Evolutionary conservation across 495 filamentous ascomycete species (phyloP).

Genomic region (Hypoxylon rickii): DNA sequence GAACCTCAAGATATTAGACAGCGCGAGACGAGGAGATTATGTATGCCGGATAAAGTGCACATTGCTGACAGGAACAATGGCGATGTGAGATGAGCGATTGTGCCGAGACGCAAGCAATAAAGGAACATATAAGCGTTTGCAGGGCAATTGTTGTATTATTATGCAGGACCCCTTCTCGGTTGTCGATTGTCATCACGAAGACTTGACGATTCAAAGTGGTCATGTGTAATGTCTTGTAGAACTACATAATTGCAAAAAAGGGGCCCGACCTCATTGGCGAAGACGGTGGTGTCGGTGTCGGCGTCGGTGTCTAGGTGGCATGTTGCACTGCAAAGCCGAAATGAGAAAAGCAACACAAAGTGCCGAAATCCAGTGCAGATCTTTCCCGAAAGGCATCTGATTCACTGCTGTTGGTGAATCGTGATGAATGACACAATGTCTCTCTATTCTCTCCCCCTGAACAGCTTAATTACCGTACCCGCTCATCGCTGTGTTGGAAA

Average conservation of each 20-base stretch:
- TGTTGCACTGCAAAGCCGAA: slow-evolving; percentile 38
- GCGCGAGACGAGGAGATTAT: slow-evolving; percentile 19
- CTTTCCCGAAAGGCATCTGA: slow-evolving; percentile 21
- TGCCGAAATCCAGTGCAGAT: slow-evolving; percentile 38
- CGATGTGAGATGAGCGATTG: slow-evolving; percentile 12
- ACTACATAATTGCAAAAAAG: slow-evolving; percentile 22
- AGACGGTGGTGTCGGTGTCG: slow-evolving; percentile 18
- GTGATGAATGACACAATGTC: slow-evolving; percentile 15
- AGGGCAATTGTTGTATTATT: slow-evolving; percentile 16
- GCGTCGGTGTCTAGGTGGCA: slow-evolving; percentile 34
- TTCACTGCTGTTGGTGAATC: slow-evolving; percentile 30
- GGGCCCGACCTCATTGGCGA: slow-evolving; percentile 23
- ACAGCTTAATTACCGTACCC: slow-evolving; percentile 4
- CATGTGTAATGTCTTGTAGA: slow-evolving; percentile 32
- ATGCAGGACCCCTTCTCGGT: slow-evolving; percentile 16
- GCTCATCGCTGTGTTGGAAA: slow-evolving; percentile 11
- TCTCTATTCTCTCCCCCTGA: slow-evolving; percentile 11
- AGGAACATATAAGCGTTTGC: slow-evolving; percentile 17
- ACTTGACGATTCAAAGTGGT: slow-evolving; percentile 26
- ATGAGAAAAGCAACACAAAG: slow-evolving; percentile 37
- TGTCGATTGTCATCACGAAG: slow-evolving; percentile 24
- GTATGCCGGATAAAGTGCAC: slow-evolving; percentile 29
- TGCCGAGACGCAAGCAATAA: slow-evolving; percentile 32
- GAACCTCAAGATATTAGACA: too few relatives aligned
- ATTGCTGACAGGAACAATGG: slow-evolving; percentile 26